Percentiles rank a stretch among this genome's conserved stretches.
Conservation (phyloP, 2,329 filamentous ascomycete species). For the Alternaria alternata region DNA sequence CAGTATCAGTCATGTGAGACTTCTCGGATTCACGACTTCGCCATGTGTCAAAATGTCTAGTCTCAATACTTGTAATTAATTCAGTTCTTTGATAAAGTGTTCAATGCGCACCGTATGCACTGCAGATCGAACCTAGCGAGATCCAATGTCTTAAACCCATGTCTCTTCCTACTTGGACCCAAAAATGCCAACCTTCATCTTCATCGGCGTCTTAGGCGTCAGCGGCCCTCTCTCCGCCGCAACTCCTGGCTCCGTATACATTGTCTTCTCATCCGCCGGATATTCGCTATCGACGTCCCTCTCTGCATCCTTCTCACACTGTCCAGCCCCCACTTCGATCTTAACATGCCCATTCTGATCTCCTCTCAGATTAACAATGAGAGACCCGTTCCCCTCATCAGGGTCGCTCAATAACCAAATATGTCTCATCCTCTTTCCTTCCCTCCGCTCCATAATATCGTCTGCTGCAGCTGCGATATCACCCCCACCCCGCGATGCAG, state of each 20-base stretch:
- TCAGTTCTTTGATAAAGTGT: background rate
- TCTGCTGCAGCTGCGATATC: constrained; percentile 33
- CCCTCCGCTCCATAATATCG: constrained; percentile 19
- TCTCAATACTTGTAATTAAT: background rate
- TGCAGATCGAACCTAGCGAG: background rate
- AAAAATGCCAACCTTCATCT: constrained; percentile 15
- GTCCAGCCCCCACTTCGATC: constrained; percentile 22
- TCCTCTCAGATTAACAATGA: constrained; percentile 30
- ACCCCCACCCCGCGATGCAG: constrained; percentile 30
- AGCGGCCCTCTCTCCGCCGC: background rate
- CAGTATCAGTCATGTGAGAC: background rate
- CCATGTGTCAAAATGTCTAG: background rate
- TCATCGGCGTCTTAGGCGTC: constrained; percentile 5
- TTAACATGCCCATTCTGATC: constrained; percentile 31
- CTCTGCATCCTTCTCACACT: background rate
- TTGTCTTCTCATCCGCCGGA: constrained; percentile 1
- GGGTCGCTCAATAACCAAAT: constrained; percentile 36
- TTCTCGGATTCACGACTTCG: background rate
- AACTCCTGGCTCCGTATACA: constrained; percentile 6
- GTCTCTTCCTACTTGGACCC: constrained; percentile 1
- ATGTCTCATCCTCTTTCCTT: constrained; percentile 24
- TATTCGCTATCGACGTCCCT: background rate
- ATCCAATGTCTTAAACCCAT: background rate
- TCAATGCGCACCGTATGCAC: background rate
- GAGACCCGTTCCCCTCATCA: constrained; percentile 34